A percentile compares a stretch with the other conserved stretches of the same genome.
Evolutionary conservation across 1,284 basidiomycete species (phyloP).

Genomic region (Taiwanofungus camphoratus): DNA sequence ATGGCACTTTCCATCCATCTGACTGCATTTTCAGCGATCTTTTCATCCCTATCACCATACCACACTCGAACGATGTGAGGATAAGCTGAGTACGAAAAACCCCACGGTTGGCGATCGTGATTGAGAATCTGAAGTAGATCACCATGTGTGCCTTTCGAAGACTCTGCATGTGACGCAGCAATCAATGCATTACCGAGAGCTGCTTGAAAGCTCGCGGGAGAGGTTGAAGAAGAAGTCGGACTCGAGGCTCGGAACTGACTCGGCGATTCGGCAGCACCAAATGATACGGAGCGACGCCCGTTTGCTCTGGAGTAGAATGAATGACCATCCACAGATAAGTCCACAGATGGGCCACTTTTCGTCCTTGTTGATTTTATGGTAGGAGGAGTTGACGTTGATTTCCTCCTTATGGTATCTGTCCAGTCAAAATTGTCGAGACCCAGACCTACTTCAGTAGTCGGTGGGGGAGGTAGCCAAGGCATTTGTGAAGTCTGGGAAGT

Average conservation of each 20-base stretch:
- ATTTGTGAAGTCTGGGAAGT: constrained; percentile 16
- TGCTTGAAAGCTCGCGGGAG: constrained; percentile 48
- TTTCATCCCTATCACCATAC: constrained; percentile 92
- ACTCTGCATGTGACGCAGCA: constrained; percentile 92
- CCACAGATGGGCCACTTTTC: constrained; percentile 12
- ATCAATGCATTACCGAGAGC: constrained; percentile 80
- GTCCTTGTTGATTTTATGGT: not conserved
- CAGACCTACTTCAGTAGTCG: constrained; percentile 50
- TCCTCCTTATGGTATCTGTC: constrained; percentile 25
- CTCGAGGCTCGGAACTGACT: constrained; percentile 42
- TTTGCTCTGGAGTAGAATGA: constrained; percentile 28
- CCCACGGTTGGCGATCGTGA: constrained; percentile 80
- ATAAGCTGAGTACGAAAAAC: constrained; percentile 76
- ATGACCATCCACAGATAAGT: constrained; percentile 11
- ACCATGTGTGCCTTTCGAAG: constrained; percentile 82
- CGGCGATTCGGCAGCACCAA: constrained; percentile 40
- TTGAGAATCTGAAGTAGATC: constrained; percentile 91
- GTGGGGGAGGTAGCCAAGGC: constrained; percentile 45
- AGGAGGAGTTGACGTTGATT: constrained; percentile 22
- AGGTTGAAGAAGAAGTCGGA: constrained; percentile 22
- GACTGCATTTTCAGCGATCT: constrained; percentile 84
- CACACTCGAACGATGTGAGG: constrained; percentile 80
- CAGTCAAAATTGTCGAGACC: constrained; percentile 56
- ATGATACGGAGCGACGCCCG: constrained; percentile 64
- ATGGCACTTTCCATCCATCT: constrained; percentile 88